Base-by-base conservation (phyloP, 2,329 filamentous ascomycete genomes). In the Leptoxyphium fumago region DNA sequence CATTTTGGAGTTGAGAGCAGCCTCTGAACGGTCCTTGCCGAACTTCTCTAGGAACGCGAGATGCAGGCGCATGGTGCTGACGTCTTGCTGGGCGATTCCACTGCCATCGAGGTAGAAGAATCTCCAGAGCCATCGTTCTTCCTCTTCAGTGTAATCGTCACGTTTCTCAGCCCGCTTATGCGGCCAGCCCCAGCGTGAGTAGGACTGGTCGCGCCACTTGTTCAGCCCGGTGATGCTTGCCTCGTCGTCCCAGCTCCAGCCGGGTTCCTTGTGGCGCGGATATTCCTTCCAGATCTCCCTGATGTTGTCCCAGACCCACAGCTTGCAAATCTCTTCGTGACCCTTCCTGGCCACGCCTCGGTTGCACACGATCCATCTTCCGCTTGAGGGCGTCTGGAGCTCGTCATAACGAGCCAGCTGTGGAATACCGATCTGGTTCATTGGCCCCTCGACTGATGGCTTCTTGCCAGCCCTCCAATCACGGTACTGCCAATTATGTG, bases 261-360 rank as follows among this genome's bases (percentile, higher is more conserved):
- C 89, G 32, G 86, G 88, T 5, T 36, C 45, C 89, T 73, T 0
- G 86, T 82, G 15, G 83, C 82, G 10, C 81, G 86, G 39, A 94
- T 74, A 49, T 80, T 81, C n/a, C 89, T 73, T 42, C 80, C 76
- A 44, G 80, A 13, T 3, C 13, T 85, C 6, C 77, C 80, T 30
- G 70, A 68, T 7, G 77, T 43, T 83, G 74, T 1, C 82, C 87
- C 64, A 95, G 88, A 48, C 78, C 78, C 9, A 95, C 85, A 34
- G 61, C 86, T 73, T 1, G 88, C 95, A 0, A 86, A 88, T 36
- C 40, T 51, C 15, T 2, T 15, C 40, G 18, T 17, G 21, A 29
- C 40, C 36, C 9, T 9, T 13, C 15, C 32, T 36, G 5, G 15
- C 32, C 32, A 15, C 32, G 15, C 32, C 32, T 3, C 32, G 32